A percentile compares a stretch with the other conserved stretches of the same genome.
phyloP scores from a whole-genome alignment of 257 asterid genomes.

The Handroanthus guayacan region DNA sequence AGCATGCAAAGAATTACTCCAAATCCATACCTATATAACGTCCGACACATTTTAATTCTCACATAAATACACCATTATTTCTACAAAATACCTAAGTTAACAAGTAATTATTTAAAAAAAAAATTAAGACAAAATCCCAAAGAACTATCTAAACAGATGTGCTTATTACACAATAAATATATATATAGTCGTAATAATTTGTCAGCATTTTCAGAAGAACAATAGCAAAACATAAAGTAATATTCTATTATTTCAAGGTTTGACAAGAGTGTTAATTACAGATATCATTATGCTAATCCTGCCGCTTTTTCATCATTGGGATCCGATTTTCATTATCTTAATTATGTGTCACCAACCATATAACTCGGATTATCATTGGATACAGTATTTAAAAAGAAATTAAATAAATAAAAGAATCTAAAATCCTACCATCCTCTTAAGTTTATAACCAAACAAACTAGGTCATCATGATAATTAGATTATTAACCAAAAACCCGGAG shows the following conservation, averaged over 20 bases:
- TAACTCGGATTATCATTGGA: not conserved
- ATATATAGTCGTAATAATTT: not conserved
- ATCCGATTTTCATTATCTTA: conserved; percentile 28
- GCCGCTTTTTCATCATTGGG: conserved; percentile 36
- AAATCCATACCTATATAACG: too few species aligned
- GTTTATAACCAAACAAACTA: not conserved
- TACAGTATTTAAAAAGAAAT: not conserved
- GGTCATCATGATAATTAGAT: not conserved
- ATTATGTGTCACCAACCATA: conserved; percentile 27
- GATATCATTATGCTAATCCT: conserved; percentile 22
- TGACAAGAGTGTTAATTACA: conserved; percentile 31
- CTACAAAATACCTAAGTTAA: too few species aligned
- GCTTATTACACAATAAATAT: not conserved
- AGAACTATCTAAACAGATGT: not conserved
- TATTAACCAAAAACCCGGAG: not conserved
- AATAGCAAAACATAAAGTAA: not conserved
- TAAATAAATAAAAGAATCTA: not conserved
- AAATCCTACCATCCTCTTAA: conserved; percentile 1
- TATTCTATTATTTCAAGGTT: not conserved
- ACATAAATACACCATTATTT: too few species aligned
- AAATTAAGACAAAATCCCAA: not conserved
- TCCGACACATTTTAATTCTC: too few species aligned
- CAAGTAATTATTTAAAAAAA: too few species aligned
- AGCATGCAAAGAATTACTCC: too few species aligned
- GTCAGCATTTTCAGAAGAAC: not conserved